Percentiles rank a stretch among this genome's conserved stretches.
These are phyloP conservation scores for Incumbomyces delicatus DNA, from an alignment of 2,329 filamentous ascomycete species.

Conservation along the genomic window DNA sequence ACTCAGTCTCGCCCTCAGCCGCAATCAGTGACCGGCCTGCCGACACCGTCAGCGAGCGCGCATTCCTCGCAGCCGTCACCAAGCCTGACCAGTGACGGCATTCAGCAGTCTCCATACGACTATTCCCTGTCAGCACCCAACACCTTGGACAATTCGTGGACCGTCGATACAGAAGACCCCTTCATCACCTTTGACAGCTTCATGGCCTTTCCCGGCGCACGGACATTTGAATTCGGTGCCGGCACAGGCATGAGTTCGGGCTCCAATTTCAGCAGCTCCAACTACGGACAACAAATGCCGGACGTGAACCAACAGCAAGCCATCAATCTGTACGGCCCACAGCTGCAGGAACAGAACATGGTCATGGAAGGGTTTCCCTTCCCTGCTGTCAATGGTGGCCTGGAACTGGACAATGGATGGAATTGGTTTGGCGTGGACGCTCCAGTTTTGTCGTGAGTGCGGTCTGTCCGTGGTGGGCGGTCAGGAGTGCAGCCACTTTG, in stretches of 20 bases:
- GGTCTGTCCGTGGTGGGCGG: no score
- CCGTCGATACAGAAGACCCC: slow-evolving; percentile 16
- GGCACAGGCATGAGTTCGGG: not conserved
- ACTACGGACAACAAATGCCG: slow-evolving; percentile 4
- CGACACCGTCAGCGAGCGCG: slow-evolving; percentile 18
- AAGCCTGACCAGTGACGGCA: slow-evolving; percentile 11
- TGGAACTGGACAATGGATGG: slow-evolving; percentile 33
- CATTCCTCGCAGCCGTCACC: slow-evolving; percentile 17
- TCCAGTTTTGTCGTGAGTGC: slow-evolving; percentile 4
- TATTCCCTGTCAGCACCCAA: slow-evolving; percentile 11
- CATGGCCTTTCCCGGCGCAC: slow-evolving; percentile 18
- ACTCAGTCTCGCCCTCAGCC: not conserved
- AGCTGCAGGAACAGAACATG: slow-evolving; percentile 9
- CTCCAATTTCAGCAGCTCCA: slow-evolving; percentile 7
- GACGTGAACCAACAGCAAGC: slow-evolving; percentile 13
- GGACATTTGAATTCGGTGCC: slow-evolving; percentile 11
- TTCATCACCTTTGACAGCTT: slow-evolving; percentile 22
- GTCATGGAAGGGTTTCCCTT: slow-evolving; percentile 10
- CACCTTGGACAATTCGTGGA: slow-evolving; percentile 13
- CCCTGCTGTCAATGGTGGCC: slow-evolving; percentile 10
- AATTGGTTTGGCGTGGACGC: slow-evolving; percentile 27
- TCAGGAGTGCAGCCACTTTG: no score
- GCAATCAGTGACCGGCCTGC: slow-evolving; percentile 11
- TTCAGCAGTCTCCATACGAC: slow-evolving; percentile 10
- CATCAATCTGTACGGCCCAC: slow-evolving; percentile 11